Conservation (phyloP, 1,284 basidiomycete genomes). For the Exobasidium rhododendri region DNA sequence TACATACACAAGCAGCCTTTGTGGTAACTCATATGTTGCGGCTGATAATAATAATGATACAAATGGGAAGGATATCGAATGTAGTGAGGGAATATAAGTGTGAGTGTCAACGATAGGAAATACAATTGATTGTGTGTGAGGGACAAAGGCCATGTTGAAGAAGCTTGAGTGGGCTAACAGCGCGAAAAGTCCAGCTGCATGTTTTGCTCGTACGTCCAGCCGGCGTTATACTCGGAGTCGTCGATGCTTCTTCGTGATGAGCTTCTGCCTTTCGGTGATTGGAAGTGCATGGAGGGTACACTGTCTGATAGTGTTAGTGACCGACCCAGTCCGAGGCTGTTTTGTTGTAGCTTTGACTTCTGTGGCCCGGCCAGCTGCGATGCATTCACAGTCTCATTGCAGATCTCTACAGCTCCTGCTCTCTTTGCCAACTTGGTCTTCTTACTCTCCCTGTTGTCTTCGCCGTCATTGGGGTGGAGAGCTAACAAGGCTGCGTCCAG, state of each 20-base stretch:
- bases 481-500: slow-evolving; percentile 1
- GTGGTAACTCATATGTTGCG: neutral
- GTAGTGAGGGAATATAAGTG: neutral
- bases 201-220: slow-evolving; percentile 11
- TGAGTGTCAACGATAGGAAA: too few species aligned
- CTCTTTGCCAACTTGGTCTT: neutral
- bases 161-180: neutral
- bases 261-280: neutral
- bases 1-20: neutral
- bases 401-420: neutral
- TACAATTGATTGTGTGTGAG: too few species aligned
- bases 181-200: neutral
- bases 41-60: neutral
- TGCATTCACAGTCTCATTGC: slow-evolving; percentile 3
- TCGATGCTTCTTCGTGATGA: neutral
- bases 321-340: neutral
- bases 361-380: slow-evolving; percentile 5
- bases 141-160: neutral
- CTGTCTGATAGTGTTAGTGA: neutral
- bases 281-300: slow-evolving; percentile 1
- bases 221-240: neutral
- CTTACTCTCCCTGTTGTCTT: neutral
- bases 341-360: neutral
- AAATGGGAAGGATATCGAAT: neutral
- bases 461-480: neutral